These are phyloP conservation scores for Paratinospora sagittata DNA, from an alignment of 164 flowering plant genomes.

Conservation along the genomic window DNA sequence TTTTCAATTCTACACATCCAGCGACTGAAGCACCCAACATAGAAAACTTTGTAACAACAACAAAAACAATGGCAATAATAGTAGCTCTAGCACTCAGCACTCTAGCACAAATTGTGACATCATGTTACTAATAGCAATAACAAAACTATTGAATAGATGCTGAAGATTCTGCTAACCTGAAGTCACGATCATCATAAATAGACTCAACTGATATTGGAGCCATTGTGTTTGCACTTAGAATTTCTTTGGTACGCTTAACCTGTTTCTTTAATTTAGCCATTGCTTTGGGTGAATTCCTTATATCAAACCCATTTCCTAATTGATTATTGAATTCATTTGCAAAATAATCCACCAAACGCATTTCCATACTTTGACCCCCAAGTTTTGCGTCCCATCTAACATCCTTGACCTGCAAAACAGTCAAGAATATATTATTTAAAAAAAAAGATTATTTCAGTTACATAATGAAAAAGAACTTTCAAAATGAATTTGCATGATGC, in stretches of 20 bases:
- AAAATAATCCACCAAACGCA: slow-evolving; percentile 84
- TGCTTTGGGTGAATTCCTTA: slow-evolving; percentile 81
- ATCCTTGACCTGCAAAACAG: slow-evolving; percentile 71
- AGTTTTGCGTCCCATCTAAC: slow-evolving; percentile 92
- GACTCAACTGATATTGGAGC: slow-evolving; percentile 99
- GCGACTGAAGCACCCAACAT: too few relatives aligned
- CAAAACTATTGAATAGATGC: neutral
- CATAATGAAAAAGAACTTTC: neutral
- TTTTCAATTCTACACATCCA: too few relatives aligned
- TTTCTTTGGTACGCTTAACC: slow-evolving; percentile 97
- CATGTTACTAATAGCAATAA: neutral
- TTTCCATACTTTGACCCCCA: slow-evolving; percentile 91
- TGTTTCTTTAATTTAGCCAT: slow-evolving; percentile 99
- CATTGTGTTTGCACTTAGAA: slow-evolving; percentile 84
- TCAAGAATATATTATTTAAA: neutral
- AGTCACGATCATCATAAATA: slow-evolving; percentile 83
- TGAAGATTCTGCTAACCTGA: slow-evolving; percentile 44
- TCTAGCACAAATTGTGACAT: neutral
- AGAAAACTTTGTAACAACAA: too few relatives aligned
- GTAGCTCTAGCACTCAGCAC: too few relatives aligned
- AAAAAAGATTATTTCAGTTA: neutral
- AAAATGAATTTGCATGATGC: neutral
- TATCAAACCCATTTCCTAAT: slow-evolving; percentile 79
- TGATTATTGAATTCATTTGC: slow-evolving; percentile 93
- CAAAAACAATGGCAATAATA: neutral